Percentiles rank a stretch among this genome's conserved stretches.
Conservation (phyloP, 345 rosid species). For the Ceriops decandra region DNA sequence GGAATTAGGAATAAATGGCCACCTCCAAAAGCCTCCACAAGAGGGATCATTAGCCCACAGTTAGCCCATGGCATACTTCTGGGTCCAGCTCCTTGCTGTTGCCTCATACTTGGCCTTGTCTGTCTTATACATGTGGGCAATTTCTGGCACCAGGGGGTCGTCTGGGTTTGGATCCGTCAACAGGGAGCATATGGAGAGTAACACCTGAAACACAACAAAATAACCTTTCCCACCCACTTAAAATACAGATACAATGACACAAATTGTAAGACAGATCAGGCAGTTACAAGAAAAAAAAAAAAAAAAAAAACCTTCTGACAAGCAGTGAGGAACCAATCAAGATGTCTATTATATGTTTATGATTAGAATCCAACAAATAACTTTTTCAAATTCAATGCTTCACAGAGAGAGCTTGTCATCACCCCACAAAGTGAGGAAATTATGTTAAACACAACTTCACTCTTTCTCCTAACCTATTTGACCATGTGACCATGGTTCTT, state of each 20-base stretch:
- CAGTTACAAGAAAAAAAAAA: no score
- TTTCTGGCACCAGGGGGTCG: slow-evolving; percentile 27
- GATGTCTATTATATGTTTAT: no score
- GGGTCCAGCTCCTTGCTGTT: slow-evolving; percentile 33
- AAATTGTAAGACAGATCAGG: background rate
- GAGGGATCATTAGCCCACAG: background rate
- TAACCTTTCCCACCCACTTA: slow-evolving; percentile 26
- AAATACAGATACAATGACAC: slow-evolving; percentile 5
- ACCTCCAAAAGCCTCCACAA: background rate
- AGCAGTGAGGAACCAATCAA: no score
- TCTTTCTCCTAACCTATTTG: no score
- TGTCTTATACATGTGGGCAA: slow-evolving; percentile 31
- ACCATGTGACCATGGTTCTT: no score
- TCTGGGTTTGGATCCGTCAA: slow-evolving; percentile 33
- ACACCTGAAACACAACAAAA: slow-evolving; percentile 19
- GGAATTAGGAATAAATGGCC: background rate
- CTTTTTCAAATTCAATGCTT: no score
- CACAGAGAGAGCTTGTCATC: no score
- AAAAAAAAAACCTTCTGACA: no score
- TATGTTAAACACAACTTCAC: no score
- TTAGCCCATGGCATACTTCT: slow-evolving; percentile 34
- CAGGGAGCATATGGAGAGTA: slow-evolving; percentile 27
- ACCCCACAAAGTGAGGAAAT: no score
- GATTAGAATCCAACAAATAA: no score
- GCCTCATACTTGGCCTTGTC: slow-evolving; percentile 30